phyloP scores from a whole-genome alignment of 306 rosid genomes.

The Adenanthera pavonina region DNA sequence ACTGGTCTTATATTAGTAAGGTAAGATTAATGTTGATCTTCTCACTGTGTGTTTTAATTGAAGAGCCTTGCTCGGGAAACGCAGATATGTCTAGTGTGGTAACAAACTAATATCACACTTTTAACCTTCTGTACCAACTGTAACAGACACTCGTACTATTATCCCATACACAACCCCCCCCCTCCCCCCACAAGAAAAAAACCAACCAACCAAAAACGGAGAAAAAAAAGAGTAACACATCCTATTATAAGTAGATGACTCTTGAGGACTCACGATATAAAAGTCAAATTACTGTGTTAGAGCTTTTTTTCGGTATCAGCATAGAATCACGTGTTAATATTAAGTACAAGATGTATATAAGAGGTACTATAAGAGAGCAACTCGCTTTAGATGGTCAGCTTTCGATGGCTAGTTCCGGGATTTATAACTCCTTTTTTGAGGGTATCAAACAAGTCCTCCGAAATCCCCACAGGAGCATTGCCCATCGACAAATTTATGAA shows the following conservation, averaged over 20 bases:
- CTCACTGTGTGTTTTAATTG: too few species aligned
- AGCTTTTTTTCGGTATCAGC: not conserved
- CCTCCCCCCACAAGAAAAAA: too few species aligned
- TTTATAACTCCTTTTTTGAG: slow-evolving; percentile 11
- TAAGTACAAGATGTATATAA: not conserved
- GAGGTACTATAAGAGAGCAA: slow-evolving; percentile 17
- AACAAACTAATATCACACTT: too few species aligned
- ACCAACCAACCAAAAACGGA: too few species aligned
- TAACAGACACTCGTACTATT: too few species aligned
- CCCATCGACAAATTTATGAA: slow-evolving; percentile 80
- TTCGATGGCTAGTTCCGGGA: slow-evolving; percentile 20
- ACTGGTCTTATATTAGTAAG: too few species aligned
- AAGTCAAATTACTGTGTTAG: slow-evolving; percentile 1
- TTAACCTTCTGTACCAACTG: too few species aligned
- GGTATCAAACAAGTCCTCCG: slow-evolving; percentile 53
- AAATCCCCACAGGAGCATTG: slow-evolving; percentile 78
- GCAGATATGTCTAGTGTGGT: too few species aligned
- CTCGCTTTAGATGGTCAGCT: slow-evolving; percentile 38
- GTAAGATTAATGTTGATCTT: too few species aligned
- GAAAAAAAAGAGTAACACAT: not conserved
- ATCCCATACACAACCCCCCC: too few species aligned
- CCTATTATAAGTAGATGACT: not conserved
- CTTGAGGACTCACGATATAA: slow-evolving; percentile 24
- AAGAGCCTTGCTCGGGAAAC: too few species aligned
- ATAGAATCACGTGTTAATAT: not conserved